These are phyloP conservation scores for Phytopythium kandeliae DNA, from an alignment of 352 stramenopile species.

Conservation along the genomic window DNA sequence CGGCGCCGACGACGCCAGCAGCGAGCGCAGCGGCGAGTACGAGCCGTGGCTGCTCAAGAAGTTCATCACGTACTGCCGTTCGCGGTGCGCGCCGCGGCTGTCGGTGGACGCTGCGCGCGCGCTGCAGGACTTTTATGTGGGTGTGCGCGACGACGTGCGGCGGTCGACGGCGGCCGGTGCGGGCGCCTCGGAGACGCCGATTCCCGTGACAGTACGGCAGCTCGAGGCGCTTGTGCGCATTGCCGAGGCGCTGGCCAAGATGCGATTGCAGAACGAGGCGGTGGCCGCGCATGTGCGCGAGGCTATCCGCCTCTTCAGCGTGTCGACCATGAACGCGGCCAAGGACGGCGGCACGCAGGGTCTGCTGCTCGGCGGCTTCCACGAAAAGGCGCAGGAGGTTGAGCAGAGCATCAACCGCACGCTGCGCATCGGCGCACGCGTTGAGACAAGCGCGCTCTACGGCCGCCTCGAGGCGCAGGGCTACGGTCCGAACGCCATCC, in stretches of 20 bases:
- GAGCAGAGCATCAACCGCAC: conserved; percentile 82
- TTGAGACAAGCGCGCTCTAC: conserved; percentile 79
- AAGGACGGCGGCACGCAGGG: conserved; percentile 86
- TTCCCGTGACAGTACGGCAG: conserved; percentile 98
- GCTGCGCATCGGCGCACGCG: conserved; percentile 70
- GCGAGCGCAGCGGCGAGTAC: conserved; percentile 48
- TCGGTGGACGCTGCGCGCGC: conserved; percentile 89
- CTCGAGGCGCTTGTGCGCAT: conserved; percentile 98
- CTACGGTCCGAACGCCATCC: conserved; percentile 83
- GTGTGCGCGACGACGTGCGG: conserved; percentile 95
- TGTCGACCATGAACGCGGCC: conserved; percentile 98
- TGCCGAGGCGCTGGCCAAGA: conserved; percentile 97
- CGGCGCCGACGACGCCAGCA: conserved; percentile 15
- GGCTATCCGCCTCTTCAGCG: conserved; percentile 96
- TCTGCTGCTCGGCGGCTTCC: conserved; percentile 65
- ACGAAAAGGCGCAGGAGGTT: conserved; percentile 80
- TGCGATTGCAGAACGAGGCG: conserved; percentile 90
- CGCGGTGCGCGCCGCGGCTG: conserved; percentile 91
- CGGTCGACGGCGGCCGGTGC: conserved; percentile 43
- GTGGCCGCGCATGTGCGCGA: conserved; percentile 92
- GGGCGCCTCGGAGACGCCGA: conserved; percentile 46
- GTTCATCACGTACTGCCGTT: conserved; percentile 98
- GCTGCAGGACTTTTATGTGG: conserved; percentile 97
- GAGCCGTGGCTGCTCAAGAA: conserved; percentile 93
- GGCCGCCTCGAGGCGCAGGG: conserved; percentile 74